Evolutionary conservation across 2,329 filamentous ascomycete species (phyloP).

Genomic region (Metarhizium rileyi): DNA sequence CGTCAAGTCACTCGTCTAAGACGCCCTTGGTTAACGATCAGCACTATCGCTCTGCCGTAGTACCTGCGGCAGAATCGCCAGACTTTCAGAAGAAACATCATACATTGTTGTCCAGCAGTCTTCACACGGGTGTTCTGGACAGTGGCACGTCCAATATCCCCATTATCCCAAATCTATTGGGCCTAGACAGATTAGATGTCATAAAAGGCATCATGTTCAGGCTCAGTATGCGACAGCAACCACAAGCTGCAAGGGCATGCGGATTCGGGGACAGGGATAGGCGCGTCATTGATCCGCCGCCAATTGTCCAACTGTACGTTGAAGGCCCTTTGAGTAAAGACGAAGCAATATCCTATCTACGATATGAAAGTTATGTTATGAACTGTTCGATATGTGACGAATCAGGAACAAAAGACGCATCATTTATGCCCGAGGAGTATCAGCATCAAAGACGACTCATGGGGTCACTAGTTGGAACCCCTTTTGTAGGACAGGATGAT

Average conservation of each 20-base stretch:
- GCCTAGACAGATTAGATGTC: slow-evolving; percentile 9
- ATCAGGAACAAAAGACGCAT: slow-evolving; percentile 56
- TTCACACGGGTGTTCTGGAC: neutral
- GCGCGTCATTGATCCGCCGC: slow-evolving; percentile 73
- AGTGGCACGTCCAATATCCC: slow-evolving; percentile 10
- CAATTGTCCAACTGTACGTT: slow-evolving; percentile 66
- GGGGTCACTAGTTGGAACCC: slow-evolving; percentile 68
- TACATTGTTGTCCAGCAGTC: neutral
- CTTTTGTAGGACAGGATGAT: slow-evolving; percentile 69
- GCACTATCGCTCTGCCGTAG: neutral
- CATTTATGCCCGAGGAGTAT: slow-evolving; percentile 61
- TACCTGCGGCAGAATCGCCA: neutral
- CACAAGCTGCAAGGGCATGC: slow-evolving; percentile 66
- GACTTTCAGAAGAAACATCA: neutral
- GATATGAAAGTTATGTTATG: slow-evolving; percentile 59
- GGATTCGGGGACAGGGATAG: slow-evolving; percentile 77
- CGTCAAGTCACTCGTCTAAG: neutral
- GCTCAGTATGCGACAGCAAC: slow-evolving; percentile 60
- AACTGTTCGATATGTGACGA: slow-evolving; percentile 70
- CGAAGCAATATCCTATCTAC: slow-evolving; percentile 41
- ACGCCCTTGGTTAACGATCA: neutral
- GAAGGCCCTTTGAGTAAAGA: slow-evolving; percentile 47
- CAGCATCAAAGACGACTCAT: slow-evolving; percentile 66
- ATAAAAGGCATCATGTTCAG: slow-evolving; percentile 18
- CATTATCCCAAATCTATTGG: slow-evolving; percentile 18